These are phyloP conservation scores for Coemansia pectinata DNA, from an alignment of 192 early-diverging fungal species.

Conservation along the genomic window DNA sequence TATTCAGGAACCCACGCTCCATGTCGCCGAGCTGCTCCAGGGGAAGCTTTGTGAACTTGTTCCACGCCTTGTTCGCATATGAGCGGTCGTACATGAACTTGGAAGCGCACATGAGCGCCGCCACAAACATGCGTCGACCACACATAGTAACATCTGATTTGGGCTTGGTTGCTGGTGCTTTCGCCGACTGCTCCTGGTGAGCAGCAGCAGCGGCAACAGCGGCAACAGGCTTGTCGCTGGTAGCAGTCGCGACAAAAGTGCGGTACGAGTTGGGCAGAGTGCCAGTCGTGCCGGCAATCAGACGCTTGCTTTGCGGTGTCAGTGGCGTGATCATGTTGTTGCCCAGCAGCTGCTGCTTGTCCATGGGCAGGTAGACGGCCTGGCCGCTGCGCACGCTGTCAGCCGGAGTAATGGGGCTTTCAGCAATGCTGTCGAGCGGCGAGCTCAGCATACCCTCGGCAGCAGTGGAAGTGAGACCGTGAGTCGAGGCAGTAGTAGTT, in stretches of 20 bases:
- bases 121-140: slow-evolving; percentile 81
- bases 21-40: slow-evolving; percentile 76
- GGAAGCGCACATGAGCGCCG: slow-evolving; percentile 79
- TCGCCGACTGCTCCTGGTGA: slow-evolving; percentile 1
- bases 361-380: slow-evolving; percentile 18
- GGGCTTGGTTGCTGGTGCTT: slow-evolving; percentile 7
- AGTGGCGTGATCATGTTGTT: slow-evolving; percentile 43
- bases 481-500: neutral
- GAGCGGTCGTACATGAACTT: slow-evolving; percentile 85
- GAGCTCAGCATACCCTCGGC: slow-evolving; percentile 9
- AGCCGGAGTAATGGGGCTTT: slow-evolving; percentile 33
- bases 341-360: slow-evolving; percentile 39
- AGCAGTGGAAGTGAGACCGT: neutral
- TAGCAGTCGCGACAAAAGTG: slow-evolving; percentile 18
- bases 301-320: slow-evolving; percentile 23
- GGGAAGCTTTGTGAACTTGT: slow-evolving; percentile 77
- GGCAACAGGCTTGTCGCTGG: neutral
- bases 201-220: neutral
- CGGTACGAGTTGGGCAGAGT: slow-evolving; percentile 40
- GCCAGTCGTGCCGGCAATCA: slow-evolving; percentile 26
- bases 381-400: slow-evolving; percentile 18
- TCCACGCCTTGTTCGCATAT: slow-evolving; percentile 84
- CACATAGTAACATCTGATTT: slow-evolving; percentile 62
- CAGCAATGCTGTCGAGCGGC: slow-evolving; percentile 11
- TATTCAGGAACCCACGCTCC: slow-evolving; percentile 74